A percentile compares a stretch with the other conserved stretches of the same genome.
These are phyloP conservation scores for Avena insularis DNA, from an alignment of 176 grass and related monocot genomes.

Conservation along the genomic window DNA sequence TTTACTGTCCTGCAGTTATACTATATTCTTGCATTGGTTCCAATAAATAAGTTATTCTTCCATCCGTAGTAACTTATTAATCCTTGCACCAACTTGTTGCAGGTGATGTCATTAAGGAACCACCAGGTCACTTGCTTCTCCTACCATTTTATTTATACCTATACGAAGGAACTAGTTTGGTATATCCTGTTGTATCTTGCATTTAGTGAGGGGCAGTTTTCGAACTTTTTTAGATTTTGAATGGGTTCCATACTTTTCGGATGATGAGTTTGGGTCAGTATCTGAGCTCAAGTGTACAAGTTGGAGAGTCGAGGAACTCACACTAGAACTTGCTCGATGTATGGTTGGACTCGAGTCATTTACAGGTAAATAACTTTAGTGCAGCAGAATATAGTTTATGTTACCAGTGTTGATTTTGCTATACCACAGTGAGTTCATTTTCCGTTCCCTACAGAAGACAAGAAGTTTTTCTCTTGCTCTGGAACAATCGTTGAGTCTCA, in stretches of 20 bases:
- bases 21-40: background rate
- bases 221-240: slow-evolving; percentile 22
- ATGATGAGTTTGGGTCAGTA: slow-evolving; percentile 28
- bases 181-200: background rate
- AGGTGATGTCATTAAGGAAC: background rate
- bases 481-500: slow-evolving; percentile 23
- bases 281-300: slow-evolving; percentile 20
- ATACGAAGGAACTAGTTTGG: background rate
- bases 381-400: background rate
- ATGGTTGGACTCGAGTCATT: slow-evolving; percentile 38
- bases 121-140: slow-evolving; percentile 37
- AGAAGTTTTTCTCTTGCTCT: slow-evolving; percentile 25
- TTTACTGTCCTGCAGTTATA: background rate
- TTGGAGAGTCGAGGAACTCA: slow-evolving; percentile 27
- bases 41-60: background rate
- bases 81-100: slow-evolving; percentile 15
- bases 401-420: background rate
- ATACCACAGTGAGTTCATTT: background rate
- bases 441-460: background rate
- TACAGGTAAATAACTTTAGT: slow-evolving; percentile 10
- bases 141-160: background rate
- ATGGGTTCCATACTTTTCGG: slow-evolving; percentile 21
- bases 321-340: slow-evolving; percentile 39
- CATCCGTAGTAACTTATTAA: background rate
- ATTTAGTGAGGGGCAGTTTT: background rate